These are phyloP conservation scores for Capronia epimyces DNA, from an alignment of 2,329 filamentous ascomycete species.

Conservation along the genomic window DNA sequence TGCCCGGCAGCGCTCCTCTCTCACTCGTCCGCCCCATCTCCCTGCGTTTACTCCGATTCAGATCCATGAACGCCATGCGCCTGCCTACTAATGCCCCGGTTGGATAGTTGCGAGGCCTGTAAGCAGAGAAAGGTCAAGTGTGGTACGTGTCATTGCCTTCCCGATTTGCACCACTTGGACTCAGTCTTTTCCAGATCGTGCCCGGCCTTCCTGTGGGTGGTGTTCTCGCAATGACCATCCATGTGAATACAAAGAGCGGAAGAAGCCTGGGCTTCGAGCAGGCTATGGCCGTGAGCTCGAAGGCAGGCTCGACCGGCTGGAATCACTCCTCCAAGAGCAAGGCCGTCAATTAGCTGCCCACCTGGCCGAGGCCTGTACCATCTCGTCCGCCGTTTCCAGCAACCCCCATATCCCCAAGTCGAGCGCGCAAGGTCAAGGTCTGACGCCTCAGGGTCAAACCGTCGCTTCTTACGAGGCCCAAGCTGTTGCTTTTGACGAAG, in stretches of 20 bases:
- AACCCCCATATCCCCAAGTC: background rate
- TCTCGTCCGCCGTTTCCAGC: background rate
- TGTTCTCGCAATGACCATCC: slow-evolving; percentile 61
- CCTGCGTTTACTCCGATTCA: too few species aligned
- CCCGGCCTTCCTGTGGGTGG: slow-evolving; percentile 63
- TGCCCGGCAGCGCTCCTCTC: background rate
- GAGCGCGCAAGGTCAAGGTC: slow-evolving; percentile 8
- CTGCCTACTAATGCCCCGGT: slow-evolving; percentile 19
- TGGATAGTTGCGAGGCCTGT: slow-evolving; percentile 40
- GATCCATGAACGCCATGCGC: slow-evolving; percentile 2
- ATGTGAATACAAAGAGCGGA: slow-evolving; percentile 65
- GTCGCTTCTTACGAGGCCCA: slow-evolving; percentile 17
- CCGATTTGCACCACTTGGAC: background rate
- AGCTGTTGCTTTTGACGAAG: slow-evolving; percentile 4
- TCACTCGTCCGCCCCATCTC: background rate
- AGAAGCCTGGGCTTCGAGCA: slow-evolving; percentile 61
- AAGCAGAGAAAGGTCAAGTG: slow-evolving; percentile 45
- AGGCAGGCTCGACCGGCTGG: slow-evolving; percentile 51
- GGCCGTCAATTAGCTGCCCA: slow-evolving; percentile 26
- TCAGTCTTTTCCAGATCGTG: slow-evolving; percentile 38
- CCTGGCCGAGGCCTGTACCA: slow-evolving; percentile 23
- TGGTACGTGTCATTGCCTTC: slow-evolving; percentile 32
- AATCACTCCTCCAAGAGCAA: slow-evolving; percentile 37
- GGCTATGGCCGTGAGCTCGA: slow-evolving; percentile 60
- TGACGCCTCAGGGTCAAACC: slow-evolving; percentile 5